These are phyloP conservation scores for Yamagishiella unicocca DNA, from an alignment of 139 green algal species.

Conservation along the genomic window DNA sequence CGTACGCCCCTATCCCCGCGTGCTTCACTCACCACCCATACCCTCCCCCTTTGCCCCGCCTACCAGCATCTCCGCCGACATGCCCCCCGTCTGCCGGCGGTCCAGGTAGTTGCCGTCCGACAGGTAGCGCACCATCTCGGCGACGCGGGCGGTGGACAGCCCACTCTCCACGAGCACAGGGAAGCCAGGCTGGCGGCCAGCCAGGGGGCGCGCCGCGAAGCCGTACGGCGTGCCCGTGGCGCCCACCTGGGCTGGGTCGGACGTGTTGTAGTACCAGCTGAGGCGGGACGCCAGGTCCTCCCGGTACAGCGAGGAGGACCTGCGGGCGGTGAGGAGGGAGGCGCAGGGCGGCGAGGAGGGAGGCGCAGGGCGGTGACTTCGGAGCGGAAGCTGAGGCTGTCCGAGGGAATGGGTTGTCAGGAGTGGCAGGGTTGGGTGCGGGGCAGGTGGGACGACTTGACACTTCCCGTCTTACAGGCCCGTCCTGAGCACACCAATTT, in stretches of 20 bases:
- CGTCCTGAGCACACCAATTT: too few species aligned
- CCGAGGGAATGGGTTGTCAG: too few species aligned
- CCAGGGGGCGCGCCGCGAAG: constrained; percentile 43
- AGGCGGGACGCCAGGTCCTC: constrained; percentile 17
- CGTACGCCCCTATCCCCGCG: neutral
- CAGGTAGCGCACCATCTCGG: constrained; percentile 45
- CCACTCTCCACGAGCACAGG: constrained; percentile 53
- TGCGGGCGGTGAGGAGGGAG: neutral
- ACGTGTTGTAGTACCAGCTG: constrained; percentile 61
- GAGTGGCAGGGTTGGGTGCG: too few species aligned
- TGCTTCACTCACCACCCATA: too few species aligned
- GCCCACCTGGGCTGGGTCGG: constrained; percentile 25
- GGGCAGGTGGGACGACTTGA: too few species aligned
- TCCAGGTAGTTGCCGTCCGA: constrained; percentile 67
- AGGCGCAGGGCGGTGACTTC: too few species aligned
- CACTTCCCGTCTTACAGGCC: too few species aligned
- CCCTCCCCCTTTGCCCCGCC: too few species aligned
- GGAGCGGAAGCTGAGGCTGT: too few species aligned
- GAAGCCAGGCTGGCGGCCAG: constrained; percentile 50
- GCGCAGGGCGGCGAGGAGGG: neutral
- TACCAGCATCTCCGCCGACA: constrained; percentile 42
- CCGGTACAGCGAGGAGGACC: constrained; percentile 49
- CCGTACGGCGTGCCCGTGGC: constrained; percentile 49
- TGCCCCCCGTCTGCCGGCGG: constrained; percentile 15
- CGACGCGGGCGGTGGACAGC: constrained; percentile 9